Base-by-base conservation (phyloP, 176 grass and related monocot genomes). In the Eleusine indica region DNA sequence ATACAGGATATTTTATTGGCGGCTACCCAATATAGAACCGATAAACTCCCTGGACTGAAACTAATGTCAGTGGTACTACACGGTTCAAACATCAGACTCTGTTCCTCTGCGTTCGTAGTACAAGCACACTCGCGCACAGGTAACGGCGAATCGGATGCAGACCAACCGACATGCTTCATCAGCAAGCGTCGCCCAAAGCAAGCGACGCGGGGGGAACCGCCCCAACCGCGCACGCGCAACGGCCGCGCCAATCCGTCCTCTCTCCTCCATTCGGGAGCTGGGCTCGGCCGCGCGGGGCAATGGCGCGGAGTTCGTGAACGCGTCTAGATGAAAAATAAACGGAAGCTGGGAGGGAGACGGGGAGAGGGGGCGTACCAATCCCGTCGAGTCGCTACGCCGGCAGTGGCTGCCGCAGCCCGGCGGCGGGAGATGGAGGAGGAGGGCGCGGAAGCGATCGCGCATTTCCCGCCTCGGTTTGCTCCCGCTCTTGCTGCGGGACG, bases 371-470 rank as follows among this genome's bases (percentile, higher is more conserved):
- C 44, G 9, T 47, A 47, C 44, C 44, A 47, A 47, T 47, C 44
- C 44, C 44, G 44, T 47, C 44, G 44, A 47, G 44, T 0, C 44
- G 44, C 9, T 10, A 10, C 41, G 48, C 47, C 77, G 46, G 42
- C 11, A 37, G 10, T 35, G 9, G 7, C 49, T 0, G 4, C 61
- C 35, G 61, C 53, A 11, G 28, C 13, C 8, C 2, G 38, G n/a
- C 1, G 39, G 76, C 9, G 46, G 70, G 49, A 73, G 14, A 5
- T 5, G 48, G 25, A 30, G 43, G 76, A 13, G 61, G 61, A n/a
- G 4, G 61, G 61, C 25, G 58, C 76, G 40, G 61, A 65, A 4
- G 63, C 63, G 46, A 80, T 68, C 64, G 46, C 47, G 64, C 77
- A 25, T 68, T 80, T 80, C 77, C 61, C 66, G 35, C 35, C 17